Conservation (phyloP, 306 rosid species). For the Fragaria iinumae region DNA sequence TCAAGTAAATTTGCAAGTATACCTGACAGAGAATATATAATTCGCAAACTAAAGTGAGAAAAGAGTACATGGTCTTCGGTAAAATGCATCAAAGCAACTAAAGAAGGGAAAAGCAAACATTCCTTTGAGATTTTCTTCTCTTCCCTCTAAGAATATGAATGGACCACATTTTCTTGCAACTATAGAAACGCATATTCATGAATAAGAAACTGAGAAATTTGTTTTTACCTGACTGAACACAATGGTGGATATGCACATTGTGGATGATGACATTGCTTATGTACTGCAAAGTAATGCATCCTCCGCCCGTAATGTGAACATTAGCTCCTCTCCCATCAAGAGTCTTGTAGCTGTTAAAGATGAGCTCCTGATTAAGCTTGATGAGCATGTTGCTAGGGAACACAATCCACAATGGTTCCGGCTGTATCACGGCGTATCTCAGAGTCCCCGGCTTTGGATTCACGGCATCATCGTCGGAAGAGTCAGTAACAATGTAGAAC, state of each 20-base stretch:
- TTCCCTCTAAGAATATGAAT: not conserved
- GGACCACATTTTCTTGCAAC: not conserved
- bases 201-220: not conserved
- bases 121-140: not conserved
- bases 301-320: constrained; percentile 94
- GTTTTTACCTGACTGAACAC: constrained; percentile 63
- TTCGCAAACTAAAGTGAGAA: not conserved
- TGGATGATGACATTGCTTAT: constrained; percentile 90
- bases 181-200: not conserved
- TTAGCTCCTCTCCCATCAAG: constrained; percentile 94
- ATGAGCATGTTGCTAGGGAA: constrained; percentile 79
- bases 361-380: constrained; percentile 78
- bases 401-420: constrained; percentile 77
- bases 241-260: constrained; percentile 87
- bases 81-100: not conserved
- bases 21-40: no score
- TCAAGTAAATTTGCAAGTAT: not conserved
- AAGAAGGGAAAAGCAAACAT: not conserved
- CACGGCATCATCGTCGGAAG: constrained; percentile 78
- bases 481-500: constrained; percentile 75
- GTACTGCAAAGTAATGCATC: constrained; percentile 87
- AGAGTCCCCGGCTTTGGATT: constrained; percentile 78
- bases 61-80: not conserved
- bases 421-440: constrained; percentile 72
- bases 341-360: constrained; percentile 85